Base-by-base conservation (phyloP, 306 rosid genomes). In the Prunus mongolica region DNA sequence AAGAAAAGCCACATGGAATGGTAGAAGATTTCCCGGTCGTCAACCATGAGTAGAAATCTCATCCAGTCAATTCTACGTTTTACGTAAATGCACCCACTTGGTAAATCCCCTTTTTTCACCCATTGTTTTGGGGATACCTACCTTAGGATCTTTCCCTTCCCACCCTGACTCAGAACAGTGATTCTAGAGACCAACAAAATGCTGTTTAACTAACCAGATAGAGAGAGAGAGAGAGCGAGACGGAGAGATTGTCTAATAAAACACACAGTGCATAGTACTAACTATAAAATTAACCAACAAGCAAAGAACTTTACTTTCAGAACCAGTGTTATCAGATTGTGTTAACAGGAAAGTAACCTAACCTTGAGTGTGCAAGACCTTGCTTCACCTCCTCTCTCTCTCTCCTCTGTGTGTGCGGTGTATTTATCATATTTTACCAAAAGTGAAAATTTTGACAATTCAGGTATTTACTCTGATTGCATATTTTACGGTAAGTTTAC, bases 321-420 rank as follows among this genome's bases (percentile, higher is more conserved):
- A 19, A 20, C 47, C 49, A 74, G 69, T 84, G 72, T 56, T 6
- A 56, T 49, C 84, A 81, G 81, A 55, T 56, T 77, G 78, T 66
- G 79, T 84, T 90, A 78, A 80, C 87, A 67, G 75, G 66, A 50
- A 84, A 82, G 89, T 72, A 79, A 81, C 83, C 93, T 79, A 83
- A 85, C 79, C 76, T 60, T 80, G 78, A 82, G 88, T 74, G 11
- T 12, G 44, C 46, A 19, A 63, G 67, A 30, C 38, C 65, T 60
- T 12, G 65, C 8, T 25, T 55, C 46, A 9, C 67, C 20, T 63
- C 22, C 2, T 2, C 69, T n/a, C 54, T 9, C 28, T 24, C 25
- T 69, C 81, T 45, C 12, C 46, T 16, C n/a, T 8, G 32, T 16
- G 20, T 7, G 20, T 7, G 25, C 25, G 4, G 12, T 8, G n/a